Conservation (phyloP, 2,329 filamentous ascomycete species). For the Dothideomycetes sp. region DNA sequence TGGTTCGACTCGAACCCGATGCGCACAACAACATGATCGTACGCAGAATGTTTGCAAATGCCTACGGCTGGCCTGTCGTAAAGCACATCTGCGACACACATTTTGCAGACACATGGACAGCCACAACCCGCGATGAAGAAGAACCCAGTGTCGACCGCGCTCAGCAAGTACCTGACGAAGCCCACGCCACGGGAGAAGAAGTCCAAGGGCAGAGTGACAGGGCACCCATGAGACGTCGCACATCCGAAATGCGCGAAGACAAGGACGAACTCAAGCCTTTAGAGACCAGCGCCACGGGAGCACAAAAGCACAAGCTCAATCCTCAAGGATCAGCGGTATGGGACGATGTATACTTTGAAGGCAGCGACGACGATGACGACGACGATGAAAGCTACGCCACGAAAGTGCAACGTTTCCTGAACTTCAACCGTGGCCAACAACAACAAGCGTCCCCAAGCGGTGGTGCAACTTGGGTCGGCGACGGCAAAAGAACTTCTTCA, state of each 20-base stretch:
- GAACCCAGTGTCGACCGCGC: conserved; percentile 62
- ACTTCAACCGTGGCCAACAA: conserved; percentile 1
- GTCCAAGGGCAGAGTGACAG: conserved; percentile 40
- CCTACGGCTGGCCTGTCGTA: conserved; percentile 93
- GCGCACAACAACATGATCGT: conserved; percentile 99
- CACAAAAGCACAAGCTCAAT: conserved; percentile 18
- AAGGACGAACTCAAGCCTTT: conserved; percentile 31
- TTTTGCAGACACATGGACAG: conserved; percentile 66
- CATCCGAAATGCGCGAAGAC: conserved; percentile 42
- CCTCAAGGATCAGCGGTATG: conserved; percentile 36
- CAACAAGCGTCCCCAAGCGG: not conserved
- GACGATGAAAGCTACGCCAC: conserved; percentile 33
- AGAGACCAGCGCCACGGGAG: conserved; percentile 21
- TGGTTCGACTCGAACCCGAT: conserved; percentile 90
- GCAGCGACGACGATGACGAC: conserved; percentile 35
- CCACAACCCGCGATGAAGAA: conserved; percentile 57
- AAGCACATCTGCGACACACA: conserved; percentile 93
- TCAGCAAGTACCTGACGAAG: conserved; percentile 35
- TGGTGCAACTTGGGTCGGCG: conserved; percentile 4
- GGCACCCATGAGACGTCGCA: conserved; percentile 32
- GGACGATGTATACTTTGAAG: conserved; percentile 42
- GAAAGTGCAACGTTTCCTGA: conserved; percentile 1
- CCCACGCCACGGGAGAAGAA: conserved; percentile 51
- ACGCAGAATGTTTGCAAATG: conserved; percentile 91
- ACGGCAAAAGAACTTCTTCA: not conserved